Evolutionary conservation across 2,329 filamentous ascomycete species (phyloP).

Genomic region (Fusarium floridanum): DNA sequence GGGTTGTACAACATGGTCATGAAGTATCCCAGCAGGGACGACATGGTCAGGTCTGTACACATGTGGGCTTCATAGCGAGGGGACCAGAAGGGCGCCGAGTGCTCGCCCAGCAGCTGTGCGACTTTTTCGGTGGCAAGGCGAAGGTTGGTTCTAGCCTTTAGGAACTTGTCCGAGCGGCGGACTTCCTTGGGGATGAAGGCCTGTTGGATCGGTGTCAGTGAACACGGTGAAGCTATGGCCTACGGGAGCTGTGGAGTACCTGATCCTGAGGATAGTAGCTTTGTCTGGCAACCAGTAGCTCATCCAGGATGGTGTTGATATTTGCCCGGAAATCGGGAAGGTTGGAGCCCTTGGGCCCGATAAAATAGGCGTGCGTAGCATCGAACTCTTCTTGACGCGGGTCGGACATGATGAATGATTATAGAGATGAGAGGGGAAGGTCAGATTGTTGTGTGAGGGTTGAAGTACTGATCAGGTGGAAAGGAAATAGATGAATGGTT

Average conservation of each 20-base stretch:
- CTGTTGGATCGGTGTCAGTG: background rate
- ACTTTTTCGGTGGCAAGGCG: constrained; percentile 51
- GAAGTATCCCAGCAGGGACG: constrained; percentile 59
- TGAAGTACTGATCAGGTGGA: background rate
- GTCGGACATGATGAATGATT: constrained; percentile 16
- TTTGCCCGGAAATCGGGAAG: constrained; percentile 55
- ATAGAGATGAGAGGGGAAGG: background rate
- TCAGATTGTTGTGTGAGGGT: background rate
- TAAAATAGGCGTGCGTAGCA: constrained; percentile 54
- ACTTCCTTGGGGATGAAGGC: constrained; percentile 54
- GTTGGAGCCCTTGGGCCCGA: constrained; percentile 59
- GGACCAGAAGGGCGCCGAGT: constrained; percentile 61
- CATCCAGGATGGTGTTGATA: constrained; percentile 55
- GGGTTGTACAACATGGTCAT: constrained; percentile 65
- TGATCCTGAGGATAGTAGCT: constrained; percentile 54
- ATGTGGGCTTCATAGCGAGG: constrained; percentile 62
- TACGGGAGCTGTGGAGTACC: constrained; percentile 16
- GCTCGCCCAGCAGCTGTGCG: constrained; percentile 55
- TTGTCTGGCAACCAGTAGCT: constrained; percentile 49
- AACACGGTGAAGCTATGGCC: background rate
- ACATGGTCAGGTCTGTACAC: constrained; percentile 59
- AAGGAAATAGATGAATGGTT: too few relatives aligned
- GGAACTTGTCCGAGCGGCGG: constrained; percentile 52
- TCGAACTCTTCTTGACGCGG: constrained; percentile 35
- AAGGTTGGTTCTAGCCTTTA: constrained; percentile 50